Evolutionary conservation across 805 yeast genomes (phyloP).

Genomic region (Saccharomycopsis sp.): DNA sequence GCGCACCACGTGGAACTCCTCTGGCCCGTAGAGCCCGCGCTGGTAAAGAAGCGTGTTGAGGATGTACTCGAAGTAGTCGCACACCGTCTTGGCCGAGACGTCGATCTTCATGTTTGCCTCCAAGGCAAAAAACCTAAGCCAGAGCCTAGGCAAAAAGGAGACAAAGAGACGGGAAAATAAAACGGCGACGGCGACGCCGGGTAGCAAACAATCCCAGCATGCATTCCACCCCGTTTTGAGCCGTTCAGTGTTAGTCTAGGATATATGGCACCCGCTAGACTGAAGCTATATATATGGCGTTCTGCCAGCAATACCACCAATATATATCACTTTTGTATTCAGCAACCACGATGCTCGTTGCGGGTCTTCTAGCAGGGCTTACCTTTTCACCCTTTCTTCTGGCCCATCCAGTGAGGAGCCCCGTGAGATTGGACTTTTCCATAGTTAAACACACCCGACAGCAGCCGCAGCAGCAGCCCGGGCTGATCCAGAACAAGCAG

Average conservation of each 20-base stretch:
- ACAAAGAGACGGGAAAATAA: neutral
- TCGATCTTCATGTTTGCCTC: slow-evolving; percentile 49
- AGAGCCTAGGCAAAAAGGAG: neutral
- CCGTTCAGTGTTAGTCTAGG: neutral
- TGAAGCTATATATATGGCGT: too few species aligned
- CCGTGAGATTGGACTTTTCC: slow-evolving; percentile 8
- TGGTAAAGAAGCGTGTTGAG: slow-evolving; percentile 79
- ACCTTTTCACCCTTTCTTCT: too few species aligned
- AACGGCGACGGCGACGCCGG: neutral
- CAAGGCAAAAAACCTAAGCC: slow-evolving; percentile 22
- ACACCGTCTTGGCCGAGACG: slow-evolving; percentile 71
- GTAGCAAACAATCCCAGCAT: neutral
- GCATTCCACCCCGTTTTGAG: neutral
- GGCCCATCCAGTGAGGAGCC: slow-evolving; percentile 1
- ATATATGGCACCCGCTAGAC: too few species aligned
- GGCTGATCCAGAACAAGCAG: slow-evolving; percentile 4
- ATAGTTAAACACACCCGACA: slow-evolving; percentile 9
- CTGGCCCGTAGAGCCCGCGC: slow-evolving; percentile 82
- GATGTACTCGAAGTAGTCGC: slow-evolving; percentile 78
- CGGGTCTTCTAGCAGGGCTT: too few species aligned
- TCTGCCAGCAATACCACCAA: too few species aligned
- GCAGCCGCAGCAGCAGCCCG: neutral
- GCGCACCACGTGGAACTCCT: slow-evolving; percentile 67
- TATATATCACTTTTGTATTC: too few species aligned
- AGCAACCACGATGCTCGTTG: too few species aligned